Evolutionary conservation across 495 filamentous ascomycete species (phyloP).

Genomic region (Hamigera avellanea): DNA sequence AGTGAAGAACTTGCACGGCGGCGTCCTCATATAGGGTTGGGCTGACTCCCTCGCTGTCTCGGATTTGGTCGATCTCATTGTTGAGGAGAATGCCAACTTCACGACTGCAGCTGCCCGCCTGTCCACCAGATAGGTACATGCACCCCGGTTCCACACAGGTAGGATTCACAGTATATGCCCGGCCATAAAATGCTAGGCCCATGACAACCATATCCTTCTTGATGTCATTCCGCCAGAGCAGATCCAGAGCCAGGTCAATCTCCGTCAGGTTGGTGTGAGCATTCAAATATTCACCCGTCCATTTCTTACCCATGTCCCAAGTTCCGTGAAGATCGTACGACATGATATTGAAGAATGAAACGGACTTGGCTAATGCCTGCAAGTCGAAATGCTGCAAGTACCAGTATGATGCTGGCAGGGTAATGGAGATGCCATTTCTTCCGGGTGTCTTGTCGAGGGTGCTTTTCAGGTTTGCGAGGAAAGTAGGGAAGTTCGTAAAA

Average conservation of each 20-base stretch:
- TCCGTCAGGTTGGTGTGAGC: slow-evolving; percentile 30
- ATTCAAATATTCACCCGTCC: neutral
- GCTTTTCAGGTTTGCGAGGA: slow-evolving; percentile 31
- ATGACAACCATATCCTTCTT: slow-evolving; percentile 21
- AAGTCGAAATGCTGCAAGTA: slow-evolving; percentile 32
- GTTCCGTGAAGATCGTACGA: slow-evolving; percentile 27
- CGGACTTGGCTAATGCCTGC: slow-evolving; percentile 21
- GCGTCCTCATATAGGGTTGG: slow-evolving; percentile 7
- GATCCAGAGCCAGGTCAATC: slow-evolving; percentile 21
- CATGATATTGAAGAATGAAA: slow-evolving; percentile 43
- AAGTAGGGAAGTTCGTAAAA: slow-evolving; percentile 23
- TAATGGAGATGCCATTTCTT: slow-evolving; percentile 31
- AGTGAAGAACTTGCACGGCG: slow-evolving; percentile 16
- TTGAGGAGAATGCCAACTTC: slow-evolving; percentile 9
- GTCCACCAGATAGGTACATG: slow-evolving; percentile 8
- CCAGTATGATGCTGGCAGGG: too few species aligned
- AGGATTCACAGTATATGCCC: slow-evolving; percentile 23
- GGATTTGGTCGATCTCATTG: slow-evolving; percentile 12
- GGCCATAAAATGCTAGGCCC: slow-evolving; percentile 33
- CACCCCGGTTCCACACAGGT: slow-evolving; percentile 17
- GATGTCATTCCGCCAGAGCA: slow-evolving; percentile 30
- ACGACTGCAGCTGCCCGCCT: slow-evolving; percentile 23
- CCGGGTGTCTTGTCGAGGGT: slow-evolving; percentile 17
- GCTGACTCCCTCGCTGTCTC: slow-evolving; percentile 1
- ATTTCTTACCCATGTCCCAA: too few species aligned